Base-by-base conservation (phyloP, 306 rosid genomes). In the Lathyrus aphaca region DNA sequence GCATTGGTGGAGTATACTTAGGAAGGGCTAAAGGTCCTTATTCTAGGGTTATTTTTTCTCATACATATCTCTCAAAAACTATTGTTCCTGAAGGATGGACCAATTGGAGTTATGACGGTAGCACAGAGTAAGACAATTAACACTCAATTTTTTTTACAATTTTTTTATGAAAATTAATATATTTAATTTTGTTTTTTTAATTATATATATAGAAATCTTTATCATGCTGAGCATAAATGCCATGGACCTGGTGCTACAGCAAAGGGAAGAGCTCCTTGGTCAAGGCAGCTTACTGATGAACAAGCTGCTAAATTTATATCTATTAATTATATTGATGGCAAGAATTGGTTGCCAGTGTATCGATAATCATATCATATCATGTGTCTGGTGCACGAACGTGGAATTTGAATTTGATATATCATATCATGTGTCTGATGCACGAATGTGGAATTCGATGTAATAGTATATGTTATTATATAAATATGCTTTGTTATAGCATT, bases 21-120 rank as follows among this genome's bases (percentile, higher is more conserved):
- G 97, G 96, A 18, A 88, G 96, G 63, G 97, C 96, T 2, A 88
- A 91, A 30, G 86, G 86, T 64, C 46, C 90, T 53, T 87, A 40
- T 77, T 92, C 97, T 15, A 81, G 96, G 79, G 88, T 88, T 0
- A 27, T 89, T 54, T 73, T 81, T 58, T 83, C 95, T 1, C 35
- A 76, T 39, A 66, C 85, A 1, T 92, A 92, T 19, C 83, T 92
- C 71, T 89, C 97, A 1, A 78, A 4, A 45, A 78, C 96, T 13
- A 44, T 92, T 75, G 69, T 78, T 8, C 83, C 81, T 0, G 40
- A 58, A 5, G 97, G 96, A 8, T 92, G 97, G 97, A 89, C 95
- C 62, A 82, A 83, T 27, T 89, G 95, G 95, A 87, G 95, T 75
- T 80, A 73, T 25, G 69, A 1, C 0, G 96, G 96, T 44, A 37